A percentile compares a stretch with the other conserved stretches of the same genome.
Conservation (phyloP, 2,329 filamentous ascomycete genomes). For the Domatiomyces catenatus region DNA sequence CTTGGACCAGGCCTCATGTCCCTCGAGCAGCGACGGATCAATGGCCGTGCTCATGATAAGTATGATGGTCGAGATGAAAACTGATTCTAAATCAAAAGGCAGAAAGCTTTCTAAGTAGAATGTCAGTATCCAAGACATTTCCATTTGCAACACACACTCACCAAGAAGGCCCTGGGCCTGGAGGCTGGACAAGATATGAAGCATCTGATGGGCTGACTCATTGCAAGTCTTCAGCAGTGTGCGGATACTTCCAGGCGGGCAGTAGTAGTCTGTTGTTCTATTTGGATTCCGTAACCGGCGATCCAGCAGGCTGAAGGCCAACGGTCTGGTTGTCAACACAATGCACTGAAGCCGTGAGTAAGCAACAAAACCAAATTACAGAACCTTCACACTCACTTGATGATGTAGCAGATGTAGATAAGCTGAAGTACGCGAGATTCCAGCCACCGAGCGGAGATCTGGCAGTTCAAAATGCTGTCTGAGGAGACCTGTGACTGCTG, state of each 20-base stretch:
- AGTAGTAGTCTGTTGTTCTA: conserved; percentile 19
- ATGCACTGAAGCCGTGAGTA: conserved; percentile 21
- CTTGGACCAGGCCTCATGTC: conserved; percentile 25
- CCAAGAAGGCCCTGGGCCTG: conserved; percentile 34
- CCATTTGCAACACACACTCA: conserved; percentile 17
- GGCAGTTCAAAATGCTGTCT: conserved; percentile 25
- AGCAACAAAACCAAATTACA: not conserved
- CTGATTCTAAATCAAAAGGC: conserved; percentile 33
- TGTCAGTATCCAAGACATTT: conserved; percentile 1
- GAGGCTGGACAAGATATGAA: conserved; percentile 30
- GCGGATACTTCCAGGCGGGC: conserved; percentile 25
- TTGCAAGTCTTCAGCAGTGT: conserved; percentile 29
- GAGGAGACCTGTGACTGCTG: conserved; percentile 27
- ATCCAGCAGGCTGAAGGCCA: conserved; percentile 31
- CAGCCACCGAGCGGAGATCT: conserved; percentile 23
- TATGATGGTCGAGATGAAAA: conserved; percentile 31
- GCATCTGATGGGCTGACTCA: conserved; percentile 30
- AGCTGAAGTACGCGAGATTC: conserved; percentile 29
- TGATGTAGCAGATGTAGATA: conserved; percentile 28
- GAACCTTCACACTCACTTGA: conserved; percentile 20
- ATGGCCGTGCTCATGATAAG: conserved; percentile 27
- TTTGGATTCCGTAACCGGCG: conserved; percentile 21
- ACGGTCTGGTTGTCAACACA: conserved; percentile 27
- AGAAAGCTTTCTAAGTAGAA: conserved; percentile 30
- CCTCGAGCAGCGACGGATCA: conserved; percentile 24